Conservation (phyloP, 305 asterid species). For the Fraxinus platypoda region DNA sequence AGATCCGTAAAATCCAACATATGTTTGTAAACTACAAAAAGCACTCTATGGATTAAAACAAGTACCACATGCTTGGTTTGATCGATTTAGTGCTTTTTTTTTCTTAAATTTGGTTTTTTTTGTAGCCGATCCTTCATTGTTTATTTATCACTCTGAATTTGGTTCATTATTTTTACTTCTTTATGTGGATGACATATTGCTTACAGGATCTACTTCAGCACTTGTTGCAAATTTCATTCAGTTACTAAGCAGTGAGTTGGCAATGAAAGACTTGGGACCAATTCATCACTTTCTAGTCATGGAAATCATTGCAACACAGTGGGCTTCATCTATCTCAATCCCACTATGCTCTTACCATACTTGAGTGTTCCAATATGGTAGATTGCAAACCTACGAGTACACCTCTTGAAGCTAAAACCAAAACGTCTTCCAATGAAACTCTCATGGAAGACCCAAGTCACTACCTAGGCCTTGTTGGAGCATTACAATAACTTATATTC, state of each 20-base stretch:
- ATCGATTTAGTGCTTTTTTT: not conserved
- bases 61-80: not conserved
- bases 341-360: no score
- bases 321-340: no score
- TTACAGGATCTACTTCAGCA: not conserved
- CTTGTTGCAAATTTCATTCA: not conserved
- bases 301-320: not conserved
- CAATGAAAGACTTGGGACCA: conserved; percentile 4
- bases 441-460: no score
- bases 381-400: no score
- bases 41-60: not conserved
- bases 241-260: not conserved
- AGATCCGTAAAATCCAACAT: not conserved
- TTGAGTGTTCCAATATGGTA: no score
- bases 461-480: no score
- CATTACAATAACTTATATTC: no score
- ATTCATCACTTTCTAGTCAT: conserved; percentile 6
- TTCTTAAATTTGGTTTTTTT: no score
- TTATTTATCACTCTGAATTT: not conserved
- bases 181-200: not conserved
- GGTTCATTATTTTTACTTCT: not conserved
- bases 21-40: not conserved
- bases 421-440: no score
- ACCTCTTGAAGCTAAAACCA: no score
- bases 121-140: not conserved